These are phyloP conservation scores for Diplogelasinospora grovesii DNA, from an alignment of 495 filamentous ascomycete genomes.

Conservation along the genomic window DNA sequence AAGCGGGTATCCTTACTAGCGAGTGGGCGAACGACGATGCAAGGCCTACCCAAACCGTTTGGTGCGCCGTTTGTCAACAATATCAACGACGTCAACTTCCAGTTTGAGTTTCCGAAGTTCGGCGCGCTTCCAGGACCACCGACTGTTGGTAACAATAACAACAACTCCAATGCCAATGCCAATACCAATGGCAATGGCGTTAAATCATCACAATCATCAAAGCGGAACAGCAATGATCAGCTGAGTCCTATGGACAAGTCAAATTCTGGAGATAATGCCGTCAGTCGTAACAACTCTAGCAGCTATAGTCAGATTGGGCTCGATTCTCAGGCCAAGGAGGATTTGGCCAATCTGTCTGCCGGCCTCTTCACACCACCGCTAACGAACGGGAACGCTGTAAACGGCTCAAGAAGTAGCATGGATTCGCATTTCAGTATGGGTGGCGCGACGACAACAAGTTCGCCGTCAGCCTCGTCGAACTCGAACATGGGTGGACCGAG, in stretches of 20 bases:
- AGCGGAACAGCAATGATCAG: conserved; percentile 20
- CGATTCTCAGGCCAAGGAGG: conserved; percentile 27
- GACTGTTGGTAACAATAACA: too few species aligned
- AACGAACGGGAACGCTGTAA: conserved; percentile 29
- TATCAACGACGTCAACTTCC: conserved; percentile 66
- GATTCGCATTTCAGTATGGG: conserved; percentile 45
- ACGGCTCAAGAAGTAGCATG: conserved; percentile 51
- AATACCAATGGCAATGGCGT: conserved; percentile 11
- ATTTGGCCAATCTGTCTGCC: conserved; percentile 27
- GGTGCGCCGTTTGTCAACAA: conserved; percentile 54
- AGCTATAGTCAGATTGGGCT: conserved; percentile 17
- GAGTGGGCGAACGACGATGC: conserved; percentile 15
- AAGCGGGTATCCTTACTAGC: conserved; percentile 65
- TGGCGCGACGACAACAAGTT: conserved; percentile 39
- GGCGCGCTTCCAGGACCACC: conserved; percentile 64
- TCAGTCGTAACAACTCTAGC: conserved; percentile 20
- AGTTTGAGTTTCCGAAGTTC: conserved; percentile 90
- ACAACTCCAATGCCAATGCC: conserved; percentile 26
- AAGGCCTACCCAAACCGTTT: conserved; percentile 14
- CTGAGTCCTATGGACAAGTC: conserved; percentile 26
- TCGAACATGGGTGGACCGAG: conserved; percentile 43
- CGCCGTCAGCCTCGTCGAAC: conserved; percentile 58
- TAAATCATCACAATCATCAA: conserved; percentile 18
- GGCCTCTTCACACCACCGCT: conserved; percentile 26
- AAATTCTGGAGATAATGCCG: conserved; percentile 21